phyloP scores from a whole-genome alignment of 257 asterid species.

The Solanum pennellii region DNA sequence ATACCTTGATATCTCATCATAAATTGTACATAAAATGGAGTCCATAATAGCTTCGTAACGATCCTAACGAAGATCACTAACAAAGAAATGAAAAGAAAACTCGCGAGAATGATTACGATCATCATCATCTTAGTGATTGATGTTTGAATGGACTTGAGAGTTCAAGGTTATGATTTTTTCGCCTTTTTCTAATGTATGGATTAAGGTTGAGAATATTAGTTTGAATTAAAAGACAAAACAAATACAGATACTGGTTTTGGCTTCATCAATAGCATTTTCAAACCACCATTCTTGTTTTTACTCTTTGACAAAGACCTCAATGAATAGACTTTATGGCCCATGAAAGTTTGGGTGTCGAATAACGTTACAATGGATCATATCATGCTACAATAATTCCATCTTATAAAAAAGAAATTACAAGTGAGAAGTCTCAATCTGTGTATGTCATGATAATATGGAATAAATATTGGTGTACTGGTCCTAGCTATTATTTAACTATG shows the following conservation, averaged over 20 bases:
- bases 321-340: background rate
- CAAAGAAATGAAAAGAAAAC: constrained; percentile 11
- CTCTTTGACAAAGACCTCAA: background rate
- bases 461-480: background rate
- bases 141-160: background rate
- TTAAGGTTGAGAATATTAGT: background rate
- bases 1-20: constrained; percentile 42
- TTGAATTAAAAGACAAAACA: background rate
- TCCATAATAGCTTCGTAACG: constrained; percentile 30
- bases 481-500: background rate
- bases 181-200: background rate
- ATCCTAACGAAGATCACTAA: constrained; percentile 7
- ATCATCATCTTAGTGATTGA: background rate
- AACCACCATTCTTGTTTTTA: background rate
- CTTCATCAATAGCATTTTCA: background rate
- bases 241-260: background rate
- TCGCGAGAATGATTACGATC: background rate
- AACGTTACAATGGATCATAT: background rate
- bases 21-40: constrained; percentile 19
- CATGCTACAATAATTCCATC: background rate
- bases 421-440: background rate
- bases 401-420: background rate
- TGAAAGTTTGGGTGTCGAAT: background rate
- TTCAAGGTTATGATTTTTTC: background rate
- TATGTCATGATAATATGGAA: background rate